A percentile compares a stretch with the other conserved stretches of the same genome.
phyloP scores from a whole-genome alignment of 179 eudicot species.

The Spinacia oleracea region DNA sequence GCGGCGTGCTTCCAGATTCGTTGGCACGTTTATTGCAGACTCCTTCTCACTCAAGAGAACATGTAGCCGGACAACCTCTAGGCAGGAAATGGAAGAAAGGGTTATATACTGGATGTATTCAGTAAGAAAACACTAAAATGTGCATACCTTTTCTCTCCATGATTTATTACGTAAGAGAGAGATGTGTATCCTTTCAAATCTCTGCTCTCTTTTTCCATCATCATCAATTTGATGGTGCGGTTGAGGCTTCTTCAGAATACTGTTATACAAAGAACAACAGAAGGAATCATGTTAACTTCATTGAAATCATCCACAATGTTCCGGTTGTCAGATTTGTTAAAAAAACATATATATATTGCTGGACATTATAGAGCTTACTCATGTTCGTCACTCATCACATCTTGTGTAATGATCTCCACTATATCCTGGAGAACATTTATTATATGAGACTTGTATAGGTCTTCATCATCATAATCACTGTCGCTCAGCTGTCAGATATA shows the following conservation, averaged over 20 bases:
- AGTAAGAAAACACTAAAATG: background rate
- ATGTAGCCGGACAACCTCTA: conserved; percentile 77
- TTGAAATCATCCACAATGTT: conserved; percentile 4
- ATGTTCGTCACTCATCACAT: conserved; percentile 67
- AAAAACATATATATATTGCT: background rate
- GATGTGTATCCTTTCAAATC: conserved; percentile 70
- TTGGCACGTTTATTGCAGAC: conserved; percentile 97
- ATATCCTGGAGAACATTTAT: conserved; percentile 91
- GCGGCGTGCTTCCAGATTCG: conserved; percentile 95
- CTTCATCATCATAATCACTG: conserved; percentile 51
- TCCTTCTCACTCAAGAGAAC: conserved; percentile 92
- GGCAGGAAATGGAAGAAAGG: background rate
- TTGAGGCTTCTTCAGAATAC: conserved; percentile 50
- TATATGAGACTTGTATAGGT: conserved; percentile 60
- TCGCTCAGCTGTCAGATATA: conserved; percentile 51
- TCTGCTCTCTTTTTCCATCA: conserved; percentile 57
- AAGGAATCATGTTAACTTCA: conserved; percentile 4
- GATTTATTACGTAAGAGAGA: conserved; percentile 40
- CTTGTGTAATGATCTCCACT: conserved; percentile 81
- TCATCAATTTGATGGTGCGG: conserved; percentile 30
- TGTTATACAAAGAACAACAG: conserved; percentile 23
- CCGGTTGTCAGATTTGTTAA: conserved; percentile 13
- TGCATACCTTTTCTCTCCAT: conserved; percentile 86
- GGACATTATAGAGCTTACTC: conserved; percentile 45
- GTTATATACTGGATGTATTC: background rate